These are phyloP conservation scores for Fusarium azukiicola DNA, from an alignment of 2,329 filamentous ascomycete genomes.

Conservation along the genomic window DNA sequence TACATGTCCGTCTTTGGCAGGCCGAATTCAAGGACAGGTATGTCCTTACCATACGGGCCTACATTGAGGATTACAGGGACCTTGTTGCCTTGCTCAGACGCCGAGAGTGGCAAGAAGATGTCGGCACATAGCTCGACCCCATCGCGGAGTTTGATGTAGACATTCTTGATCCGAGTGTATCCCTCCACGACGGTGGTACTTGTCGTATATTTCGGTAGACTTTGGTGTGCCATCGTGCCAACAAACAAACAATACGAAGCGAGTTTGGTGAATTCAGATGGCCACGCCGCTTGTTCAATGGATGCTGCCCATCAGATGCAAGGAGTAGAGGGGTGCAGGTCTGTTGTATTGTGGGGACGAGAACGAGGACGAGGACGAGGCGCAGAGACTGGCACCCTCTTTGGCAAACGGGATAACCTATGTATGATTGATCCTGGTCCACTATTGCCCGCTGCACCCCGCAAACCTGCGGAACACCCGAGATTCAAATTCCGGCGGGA, in stretches of 20 bases:
- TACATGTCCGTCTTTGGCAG: conserved; percentile 25
- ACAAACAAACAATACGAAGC: not conserved
- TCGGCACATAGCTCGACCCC: conserved; percentile 26
- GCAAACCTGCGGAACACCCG: not conserved
- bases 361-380: not conserved
- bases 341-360: not conserved
- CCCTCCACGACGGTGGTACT: conserved; percentile 13
- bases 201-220: not conserved
- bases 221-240: not conserved
- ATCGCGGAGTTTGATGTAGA: conserved; percentile 25
- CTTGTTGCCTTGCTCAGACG: conserved; percentile 6
- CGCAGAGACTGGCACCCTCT: not conserved
- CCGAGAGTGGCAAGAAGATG: conserved; percentile 24
- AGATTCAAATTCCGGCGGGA: not conserved
- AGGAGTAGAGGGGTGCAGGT: not conserved
- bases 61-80: conserved; percentile 24
- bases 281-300: not conserved
- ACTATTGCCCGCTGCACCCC: too few relatives aligned
- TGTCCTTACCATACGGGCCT: conserved; percentile 30
- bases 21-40: conserved; percentile 26
- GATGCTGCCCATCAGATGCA: not conserved
- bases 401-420: not conserved
- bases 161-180: conserved; percentile 25
- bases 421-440: not conserved
- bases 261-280: not conserved